These are phyloP conservation scores for Cyberlindnera saturnus DNA, from an alignment of 805 yeast species.

Conservation along the genomic window DNA sequence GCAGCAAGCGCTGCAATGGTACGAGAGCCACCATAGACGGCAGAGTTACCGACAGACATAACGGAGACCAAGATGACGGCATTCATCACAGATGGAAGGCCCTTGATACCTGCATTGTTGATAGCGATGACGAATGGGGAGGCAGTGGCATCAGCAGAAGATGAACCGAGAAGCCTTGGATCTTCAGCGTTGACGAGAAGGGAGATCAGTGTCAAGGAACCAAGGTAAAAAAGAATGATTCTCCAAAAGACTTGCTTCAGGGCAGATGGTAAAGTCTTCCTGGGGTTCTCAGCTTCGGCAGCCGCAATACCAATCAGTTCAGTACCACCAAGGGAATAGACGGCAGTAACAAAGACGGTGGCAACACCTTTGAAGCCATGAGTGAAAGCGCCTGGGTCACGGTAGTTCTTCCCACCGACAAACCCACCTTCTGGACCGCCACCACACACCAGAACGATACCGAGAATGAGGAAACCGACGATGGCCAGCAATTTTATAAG, in stretches of 20 bases:
- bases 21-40: slow-evolving; percentile 53
- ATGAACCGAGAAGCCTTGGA: slow-evolving; percentile 25
- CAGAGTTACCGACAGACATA: slow-evolving; percentile 44
- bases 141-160: slow-evolving; percentile 28
- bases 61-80: slow-evolving; percentile 35
- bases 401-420: slow-evolving; percentile 41
- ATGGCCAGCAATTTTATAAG: slow-evolving; percentile 44
- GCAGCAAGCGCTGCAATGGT: slow-evolving; percentile 42
- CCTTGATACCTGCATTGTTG: slow-evolving; percentile 29
- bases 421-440: slow-evolving; percentile 41
- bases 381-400: slow-evolving; percentile 59
- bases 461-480: slow-evolving; percentile 48
- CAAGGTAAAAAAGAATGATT: slow-evolving; percentile 40
- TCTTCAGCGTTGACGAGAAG: slow-evolving; percentile 41
- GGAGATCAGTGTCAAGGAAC: slow-evolving; percentile 39
- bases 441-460: slow-evolving; percentile 42
- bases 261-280: slow-evolving; percentile 43
- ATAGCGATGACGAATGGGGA: slow-evolving; percentile 48
- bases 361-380: slow-evolving; percentile 49
- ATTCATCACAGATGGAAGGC: slow-evolving; percentile 35
- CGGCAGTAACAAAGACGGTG: slow-evolving; percentile 49
- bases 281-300: slow-evolving; percentile 42
- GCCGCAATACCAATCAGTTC: slow-evolving; percentile 48
- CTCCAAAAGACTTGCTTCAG: slow-evolving; percentile 55
- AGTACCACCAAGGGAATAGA: slow-evolving; percentile 49